A percentile compares a stretch with the other conserved stretches of the same genome.
Conservation (phyloP, 345 rosid species). For the Tarenaya hassleriana region DNA sequence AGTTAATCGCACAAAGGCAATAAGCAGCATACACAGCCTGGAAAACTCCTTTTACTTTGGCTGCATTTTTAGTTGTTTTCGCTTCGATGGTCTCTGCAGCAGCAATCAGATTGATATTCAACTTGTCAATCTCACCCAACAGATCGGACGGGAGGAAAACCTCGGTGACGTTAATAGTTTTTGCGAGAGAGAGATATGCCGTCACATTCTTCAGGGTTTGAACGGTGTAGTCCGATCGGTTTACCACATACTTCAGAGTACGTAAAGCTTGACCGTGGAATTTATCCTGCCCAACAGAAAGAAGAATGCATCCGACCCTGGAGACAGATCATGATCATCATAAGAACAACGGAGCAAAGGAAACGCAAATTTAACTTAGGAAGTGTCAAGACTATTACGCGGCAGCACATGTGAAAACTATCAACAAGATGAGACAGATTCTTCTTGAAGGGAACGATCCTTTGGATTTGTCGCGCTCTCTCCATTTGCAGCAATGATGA, state of each 20-base stretch:
- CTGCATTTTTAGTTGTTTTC: slow-evolving; percentile 67
- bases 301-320: slow-evolving; percentile 91
- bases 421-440: slow-evolving; percentile 65
- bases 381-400: slow-evolving; percentile 49
- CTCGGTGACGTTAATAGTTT: slow-evolving; percentile 74
- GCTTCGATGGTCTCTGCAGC: slow-evolving; percentile 65
- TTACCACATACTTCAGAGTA: slow-evolving; percentile 81
- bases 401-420: slow-evolving; percentile 75
- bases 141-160: slow-evolving; percentile 66
- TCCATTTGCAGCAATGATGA: slow-evolving; percentile 62
- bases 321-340: slow-evolving; percentile 10
- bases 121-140: slow-evolving; percentile 66
- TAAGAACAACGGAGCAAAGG: background rate
- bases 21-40: slow-evolving; percentile 52
- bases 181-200: slow-evolving; percentile 75
- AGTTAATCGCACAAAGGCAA: slow-evolving; percentile 17
- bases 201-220: slow-evolving; percentile 80
- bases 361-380: background rate
- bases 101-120: slow-evolving; percentile 58
- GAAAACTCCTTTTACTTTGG: slow-evolving; percentile 59
- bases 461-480: slow-evolving; percentile 43
- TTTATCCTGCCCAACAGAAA: slow-evolving; percentile 81
- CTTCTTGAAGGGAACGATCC: slow-evolving; percentile 35
- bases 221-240: slow-evolving; percentile 91
- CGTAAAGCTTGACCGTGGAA: slow-evolving; percentile 67